Percentiles rank a stretch among this genome's conserved stretches.
Evolutionary conservation across 495 filamentous ascomycete species (phyloP).

Genomic region (Trichocladium antarcticum): DNA sequence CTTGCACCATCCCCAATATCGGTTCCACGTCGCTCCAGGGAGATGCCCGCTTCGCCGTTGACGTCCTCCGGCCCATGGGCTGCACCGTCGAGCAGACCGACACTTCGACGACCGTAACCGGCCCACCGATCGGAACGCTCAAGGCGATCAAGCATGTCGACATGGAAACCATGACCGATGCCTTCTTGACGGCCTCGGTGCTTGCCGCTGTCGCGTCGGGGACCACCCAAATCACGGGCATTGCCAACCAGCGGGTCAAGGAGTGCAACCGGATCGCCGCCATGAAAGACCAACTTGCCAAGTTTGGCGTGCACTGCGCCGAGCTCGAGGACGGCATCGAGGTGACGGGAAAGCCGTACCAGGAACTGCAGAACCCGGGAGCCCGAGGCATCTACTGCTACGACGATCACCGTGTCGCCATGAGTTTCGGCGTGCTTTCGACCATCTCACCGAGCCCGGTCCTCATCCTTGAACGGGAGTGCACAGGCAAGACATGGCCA

Average conservation of each 20-base stretch:
- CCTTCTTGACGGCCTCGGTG: conserved; percentile 89
- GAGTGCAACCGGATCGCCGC: conserved; percentile 95
- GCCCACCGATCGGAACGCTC: conserved; percentile 62
- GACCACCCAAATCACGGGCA: conserved; percentile 79
- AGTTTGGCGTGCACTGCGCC: conserved; percentile 80
- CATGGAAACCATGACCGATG: conserved; percentile 99
- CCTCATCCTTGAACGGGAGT: conserved; percentile 78
- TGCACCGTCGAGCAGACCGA: conserved; percentile 78
- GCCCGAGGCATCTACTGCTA: conserved; percentile 74
- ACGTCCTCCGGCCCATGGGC: conserved; percentile 88
- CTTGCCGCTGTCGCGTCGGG: conserved; percentile 83
- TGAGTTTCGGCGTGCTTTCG: conserved; percentile 93
- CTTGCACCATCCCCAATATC: conserved; percentile 92
- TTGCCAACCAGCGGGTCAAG: conserved; percentile 98
- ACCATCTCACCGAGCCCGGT: conserved; percentile 62
- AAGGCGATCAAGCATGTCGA: conserved; percentile 62
- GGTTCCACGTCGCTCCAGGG: conserved; percentile 85
- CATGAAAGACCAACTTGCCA: conserved; percentile 93
- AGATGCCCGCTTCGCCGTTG: conserved; percentile 88
- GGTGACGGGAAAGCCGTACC: conserved; percentile 57
- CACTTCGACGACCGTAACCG: conserved; percentile 82
- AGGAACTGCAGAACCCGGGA: conserved; percentile 50
- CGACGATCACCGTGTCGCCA: conserved; percentile 95
- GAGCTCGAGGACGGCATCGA: conserved; percentile 90
- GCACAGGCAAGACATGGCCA: conserved; percentile 97